These are phyloP conservation scores for Neurospora sp. DNA, from an alignment of 495 filamentous ascomycete species.

Conservation along the genomic window DNA sequence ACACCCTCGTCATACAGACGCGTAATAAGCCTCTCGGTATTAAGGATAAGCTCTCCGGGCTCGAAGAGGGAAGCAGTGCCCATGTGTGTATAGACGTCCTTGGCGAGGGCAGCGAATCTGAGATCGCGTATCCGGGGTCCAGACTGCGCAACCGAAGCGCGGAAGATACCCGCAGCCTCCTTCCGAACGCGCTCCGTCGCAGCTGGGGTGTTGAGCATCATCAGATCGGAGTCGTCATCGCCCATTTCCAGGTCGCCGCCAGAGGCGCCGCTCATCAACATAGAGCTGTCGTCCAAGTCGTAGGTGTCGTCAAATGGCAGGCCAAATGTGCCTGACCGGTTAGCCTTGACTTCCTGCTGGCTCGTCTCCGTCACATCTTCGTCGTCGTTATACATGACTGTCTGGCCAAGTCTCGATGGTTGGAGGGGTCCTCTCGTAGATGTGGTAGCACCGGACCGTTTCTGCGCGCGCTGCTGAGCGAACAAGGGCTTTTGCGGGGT, in stretches of 20 bases:
- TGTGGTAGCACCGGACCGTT: constrained; percentile 1
- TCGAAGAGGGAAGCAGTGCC: constrained; percentile 36
- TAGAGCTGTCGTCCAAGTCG: constrained; percentile 20
- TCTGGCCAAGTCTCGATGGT: constrained; percentile 25
- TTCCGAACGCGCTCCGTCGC: constrained; percentile 34
- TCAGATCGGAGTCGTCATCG: constrained; percentile 30
- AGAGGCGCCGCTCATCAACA: constrained; percentile 15
- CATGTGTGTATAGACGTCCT: constrained; percentile 37
- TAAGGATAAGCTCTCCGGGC: constrained; percentile 42
- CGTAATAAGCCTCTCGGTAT: constrained; percentile 43
- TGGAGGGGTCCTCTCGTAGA: constrained; percentile 19
- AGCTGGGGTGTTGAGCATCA: constrained; percentile 36
- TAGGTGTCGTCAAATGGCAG: constrained; percentile 21
- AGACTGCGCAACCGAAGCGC: constrained; percentile 31
- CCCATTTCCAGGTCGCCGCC: constrained; percentile 6
- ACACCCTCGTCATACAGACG: constrained; percentile 48
- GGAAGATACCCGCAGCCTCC: constrained; percentile 36
- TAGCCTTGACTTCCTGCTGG: constrained; percentile 24
- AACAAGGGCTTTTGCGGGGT: constrained; percentile 26
- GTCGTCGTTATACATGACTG: constrained; percentile 23
- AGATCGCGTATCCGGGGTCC: constrained; percentile 21
- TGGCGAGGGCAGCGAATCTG: constrained; percentile 39
- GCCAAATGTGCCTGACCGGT: constrained; percentile 22
- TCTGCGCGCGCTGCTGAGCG: constrained; percentile 25
- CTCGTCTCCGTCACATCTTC: constrained; percentile 18